phyloP scores from a whole-genome alignment of 495 filamentous ascomycete species.

The Penicillium bialowiezense region DNA sequence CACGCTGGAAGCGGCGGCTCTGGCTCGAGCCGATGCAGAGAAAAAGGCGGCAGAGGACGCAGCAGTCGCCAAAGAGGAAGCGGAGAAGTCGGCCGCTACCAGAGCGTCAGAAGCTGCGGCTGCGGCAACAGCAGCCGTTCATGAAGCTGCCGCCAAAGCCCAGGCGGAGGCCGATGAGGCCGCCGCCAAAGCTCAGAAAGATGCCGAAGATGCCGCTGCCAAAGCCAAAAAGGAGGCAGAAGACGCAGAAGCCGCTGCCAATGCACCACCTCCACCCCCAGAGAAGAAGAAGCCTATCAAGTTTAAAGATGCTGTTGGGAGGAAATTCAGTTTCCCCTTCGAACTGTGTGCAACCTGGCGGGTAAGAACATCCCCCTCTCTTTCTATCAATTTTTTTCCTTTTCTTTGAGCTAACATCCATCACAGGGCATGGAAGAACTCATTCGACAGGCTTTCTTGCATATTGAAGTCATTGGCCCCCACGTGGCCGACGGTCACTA shows the following conservation, averaged over 20 bases:
- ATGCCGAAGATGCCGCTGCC: slow-evolving; percentile 3
- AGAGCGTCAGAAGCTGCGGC: slow-evolving; percentile 5
- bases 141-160: slow-evolving; percentile 11
- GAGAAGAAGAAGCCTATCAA: slow-evolving; percentile 66
- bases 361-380: slow-evolving; percentile 47
- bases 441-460: slow-evolving; percentile 83
- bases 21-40: slow-evolving; percentile 40
- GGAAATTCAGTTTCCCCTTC: slow-evolving; percentile 84
- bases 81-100: slow-evolving; percentile 23
- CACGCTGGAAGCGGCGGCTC: slow-evolving; percentile 36
- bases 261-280: slow-evolving; percentile 29
- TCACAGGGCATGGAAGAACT: slow-evolving; percentile 77
- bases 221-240: slow-evolving; percentile 6
- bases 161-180: slow-evolving; percentile 9
- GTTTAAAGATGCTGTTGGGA: slow-evolving; percentile 82
- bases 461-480: slow-evolving; percentile 77
- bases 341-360: slow-evolving; percentile 77
- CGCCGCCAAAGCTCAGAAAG: slow-evolving; percentile 6
- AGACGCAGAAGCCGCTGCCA: slow-evolving; percentile 15
- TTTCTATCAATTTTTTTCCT: neutral
- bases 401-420: slow-evolving; percentile 9
- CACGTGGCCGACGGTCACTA: slow-evolving; percentile 85
- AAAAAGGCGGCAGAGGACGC: slow-evolving; percentile 23
- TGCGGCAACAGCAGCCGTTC: slow-evolving; percentile 8
- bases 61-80: slow-evolving; percentile 26